These are phyloP conservation scores for Silene vulgaris DNA, from an alignment of 179 eudicot species.

Conservation along the genomic window DNA sequence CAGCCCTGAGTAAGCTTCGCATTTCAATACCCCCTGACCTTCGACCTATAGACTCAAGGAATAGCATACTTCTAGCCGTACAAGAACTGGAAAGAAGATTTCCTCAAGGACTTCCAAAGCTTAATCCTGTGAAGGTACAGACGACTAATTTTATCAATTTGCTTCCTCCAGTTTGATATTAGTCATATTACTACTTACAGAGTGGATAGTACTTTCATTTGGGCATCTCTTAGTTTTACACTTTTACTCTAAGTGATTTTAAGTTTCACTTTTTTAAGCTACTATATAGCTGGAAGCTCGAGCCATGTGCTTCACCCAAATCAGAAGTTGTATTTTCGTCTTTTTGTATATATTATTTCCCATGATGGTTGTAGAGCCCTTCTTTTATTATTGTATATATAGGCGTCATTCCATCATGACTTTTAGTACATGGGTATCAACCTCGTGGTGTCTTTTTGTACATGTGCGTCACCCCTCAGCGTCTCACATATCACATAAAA, in stretches of 20 bases:
- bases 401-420: neutral
- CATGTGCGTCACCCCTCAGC: neutral
- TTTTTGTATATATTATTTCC: neutral
- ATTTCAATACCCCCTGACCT: conserved; percentile 78
- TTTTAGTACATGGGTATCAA: neutral
- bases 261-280: no score
- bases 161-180: neutral
- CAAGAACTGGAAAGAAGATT: conserved; percentile 83
- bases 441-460: neutral
- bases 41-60: conserved; percentile 83
- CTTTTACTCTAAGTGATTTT: no score
- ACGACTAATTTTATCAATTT: neutral
- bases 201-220: neutral
- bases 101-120: conserved; percentile 92
- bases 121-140: conserved; percentile 84
- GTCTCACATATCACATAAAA: neutral
- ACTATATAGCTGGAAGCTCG: no score
- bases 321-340: neutral
- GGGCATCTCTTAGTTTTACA: neutral
- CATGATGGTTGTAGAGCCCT: neutral
- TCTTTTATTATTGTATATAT: neutral
- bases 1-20: conserved; percentile 78
- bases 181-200: no score
- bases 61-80: conserved; percentile 77
- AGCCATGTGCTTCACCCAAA: no score